Evolutionary conservation across 2,329 filamentous ascomycete genomes (phyloP).

Genomic region (Colletotrichum salicis): DNA sequence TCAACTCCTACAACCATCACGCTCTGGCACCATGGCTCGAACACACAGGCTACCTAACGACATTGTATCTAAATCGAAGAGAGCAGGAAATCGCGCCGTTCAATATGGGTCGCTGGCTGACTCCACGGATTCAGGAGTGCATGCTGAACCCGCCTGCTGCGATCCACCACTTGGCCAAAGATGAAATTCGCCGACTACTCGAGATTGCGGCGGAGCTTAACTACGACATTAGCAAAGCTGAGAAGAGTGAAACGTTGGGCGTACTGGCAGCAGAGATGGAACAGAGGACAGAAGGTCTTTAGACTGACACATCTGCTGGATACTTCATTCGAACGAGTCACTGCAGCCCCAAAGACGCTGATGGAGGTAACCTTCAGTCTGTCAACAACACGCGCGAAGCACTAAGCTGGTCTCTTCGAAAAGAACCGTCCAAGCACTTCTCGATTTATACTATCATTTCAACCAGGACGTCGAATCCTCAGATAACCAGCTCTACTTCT

Average conservation of each 20-base stretch:
- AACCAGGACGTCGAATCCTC: accelerated
- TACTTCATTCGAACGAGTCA: neutral
- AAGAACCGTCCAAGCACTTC: neutral
- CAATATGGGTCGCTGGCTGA: neutral
- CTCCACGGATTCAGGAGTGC: neutral
- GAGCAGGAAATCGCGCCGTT: neutral
- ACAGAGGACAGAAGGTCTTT: accelerated
- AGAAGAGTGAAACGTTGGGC: neutral
- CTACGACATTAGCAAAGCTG: neutral
- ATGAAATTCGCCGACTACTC: neutral
- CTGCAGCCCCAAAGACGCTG: neutral
- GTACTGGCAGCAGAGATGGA: neutral
- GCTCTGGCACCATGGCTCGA: neutral
- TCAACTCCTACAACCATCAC: neutral
- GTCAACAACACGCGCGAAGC: too few species aligned
- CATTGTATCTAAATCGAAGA: neutral
- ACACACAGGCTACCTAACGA: neutral
- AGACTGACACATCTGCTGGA: accelerated
- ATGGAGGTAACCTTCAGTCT: too few species aligned
- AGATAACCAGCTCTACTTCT: neutral
- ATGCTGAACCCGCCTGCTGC: neutral
- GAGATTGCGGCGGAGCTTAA: neutral
- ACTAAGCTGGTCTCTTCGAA: too few species aligned
- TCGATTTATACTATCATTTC: accelerated
- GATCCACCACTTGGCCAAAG: neutral